Evolutionary conservation across 2,329 filamentous ascomycete genomes (phyloP), one percentile per base, ranked within the genome.

Genomic region (Aureobasidium sp.): DNA sequence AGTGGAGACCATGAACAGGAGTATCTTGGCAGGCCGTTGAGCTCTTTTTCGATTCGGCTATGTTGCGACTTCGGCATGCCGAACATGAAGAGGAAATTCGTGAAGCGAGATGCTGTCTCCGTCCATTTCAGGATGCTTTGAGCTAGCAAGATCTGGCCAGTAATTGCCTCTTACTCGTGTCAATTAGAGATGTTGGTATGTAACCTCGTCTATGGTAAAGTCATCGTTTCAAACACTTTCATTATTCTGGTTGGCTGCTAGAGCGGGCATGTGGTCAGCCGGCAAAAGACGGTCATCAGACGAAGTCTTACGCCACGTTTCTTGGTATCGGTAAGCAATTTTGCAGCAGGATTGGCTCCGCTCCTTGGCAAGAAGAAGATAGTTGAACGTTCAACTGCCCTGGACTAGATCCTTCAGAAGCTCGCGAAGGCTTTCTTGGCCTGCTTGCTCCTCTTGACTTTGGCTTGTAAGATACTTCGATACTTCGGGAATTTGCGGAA

Each of bases 261-360:
- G 10, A 46, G 4, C n/a, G 43, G 13, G 17, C 39, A 44, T 56
- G 52, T 44, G 37, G 52, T n/a, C 39, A 12, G 39, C 24, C 39
- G 39, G 53, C 43, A 46, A 24, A 46, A 20, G 27, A 20, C 12
- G 53, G 53, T 57, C 53, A 46, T 41, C 17, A 57, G 41, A 34
- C 36, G 41, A n/a, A 36, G 39, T 46, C 27, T 10, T 34, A 48
- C 55, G 55, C 55, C 55, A 59, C 55, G 2, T 59, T 59, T 48
- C 55, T 59, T 59, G 55, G 55, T 59, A 48, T 39, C 34, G 55
- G 55, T 59, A 59, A 59, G 55, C 55, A 59, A 59, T 59, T 34
- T 47, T 47, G 53, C n/a, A 24, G 29, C 53, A 57, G 39, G 53
- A 57, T 57, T 57, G 39, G 43, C 41, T 48, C 24, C 44, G 39